These are phyloP conservation scores for Williopsis jadinii DNA, from an alignment of 1,139 yeast genomes.

Conservation along the genomic window DNA sequence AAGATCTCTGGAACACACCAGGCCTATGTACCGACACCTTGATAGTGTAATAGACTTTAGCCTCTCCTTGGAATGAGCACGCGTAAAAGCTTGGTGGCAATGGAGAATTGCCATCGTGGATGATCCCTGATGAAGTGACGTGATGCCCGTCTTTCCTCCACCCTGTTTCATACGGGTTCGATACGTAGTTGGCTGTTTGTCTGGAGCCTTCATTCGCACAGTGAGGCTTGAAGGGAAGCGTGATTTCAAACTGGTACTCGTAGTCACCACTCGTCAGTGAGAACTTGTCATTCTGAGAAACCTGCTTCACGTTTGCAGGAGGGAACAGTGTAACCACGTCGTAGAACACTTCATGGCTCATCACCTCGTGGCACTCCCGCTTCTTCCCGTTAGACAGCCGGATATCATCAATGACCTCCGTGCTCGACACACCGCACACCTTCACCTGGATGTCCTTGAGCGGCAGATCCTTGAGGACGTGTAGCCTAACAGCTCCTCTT, in stretches of 20 bases:
- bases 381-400: conserved; percentile 5
- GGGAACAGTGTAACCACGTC: conserved; percentile 52
- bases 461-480: conserved; percentile 30
- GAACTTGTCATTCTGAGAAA: conserved; percentile 43
- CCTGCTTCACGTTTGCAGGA: conserved; percentile 43
- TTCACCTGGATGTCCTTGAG: conserved; percentile 48
- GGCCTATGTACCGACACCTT: conserved; percentile 7
- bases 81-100: not conserved
- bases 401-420: conserved; percentile 21
- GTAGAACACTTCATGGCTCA: conserved; percentile 45
- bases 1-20: conserved; percentile 2
- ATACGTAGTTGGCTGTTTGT: not conserved
- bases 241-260: conserved; percentile 48
- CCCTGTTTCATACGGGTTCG: not conserved
- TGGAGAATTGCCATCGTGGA: too few relatives aligned
- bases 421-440: conserved; percentile 45
- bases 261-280: conserved; percentile 56
- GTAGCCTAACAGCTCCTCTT: conserved; percentile 5
- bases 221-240: conserved; percentile 42
- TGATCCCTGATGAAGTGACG: too few relatives aligned
- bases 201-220: conserved; percentile 34
- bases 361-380: conserved; percentile 10
- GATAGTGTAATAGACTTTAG: conserved; percentile 1
- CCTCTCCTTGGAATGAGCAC: not conserved
- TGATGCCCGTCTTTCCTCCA: not conserved